A percentile compares a stretch with the other conserved stretches of the same genome.
Evolutionary conservation across 83 land plant species (phyloP).

Genomic region (Thuja plicata): DNA sequence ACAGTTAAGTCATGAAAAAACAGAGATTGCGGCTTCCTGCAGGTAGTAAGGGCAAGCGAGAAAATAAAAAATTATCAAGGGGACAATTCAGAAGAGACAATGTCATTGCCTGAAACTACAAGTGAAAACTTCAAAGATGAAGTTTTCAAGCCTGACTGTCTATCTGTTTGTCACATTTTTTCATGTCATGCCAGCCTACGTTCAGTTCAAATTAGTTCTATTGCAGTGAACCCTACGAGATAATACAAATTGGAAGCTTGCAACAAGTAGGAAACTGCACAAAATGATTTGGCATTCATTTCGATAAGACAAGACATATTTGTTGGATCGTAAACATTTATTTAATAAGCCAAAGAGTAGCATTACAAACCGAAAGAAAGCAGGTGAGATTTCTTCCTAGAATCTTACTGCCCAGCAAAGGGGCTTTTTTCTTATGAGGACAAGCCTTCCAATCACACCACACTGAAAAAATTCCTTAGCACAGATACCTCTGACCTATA

Average conservation of each 20-base stretch:
- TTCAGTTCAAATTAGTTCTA: conserved; percentile 13
- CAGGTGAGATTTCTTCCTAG: too few relatives aligned
- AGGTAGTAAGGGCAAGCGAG: conserved; percentile 28
- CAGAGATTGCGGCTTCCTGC: conserved; percentile 28
- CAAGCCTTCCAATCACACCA: too few relatives aligned
- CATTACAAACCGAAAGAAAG: too few relatives aligned
- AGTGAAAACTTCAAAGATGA: conserved; percentile 26
- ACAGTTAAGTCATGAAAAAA: conserved; percentile 62
- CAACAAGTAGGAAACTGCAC: not conserved
- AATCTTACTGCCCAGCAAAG: too few relatives aligned
- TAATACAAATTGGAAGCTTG: not conserved
- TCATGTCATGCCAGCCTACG: conserved; percentile 77
- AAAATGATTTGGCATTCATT: not conserved
- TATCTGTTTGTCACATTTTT: conserved; percentile 83
- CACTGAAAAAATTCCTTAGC: too few relatives aligned
- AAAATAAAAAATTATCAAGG: not conserved
- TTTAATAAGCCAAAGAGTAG: not conserved
- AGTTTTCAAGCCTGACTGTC: conserved; percentile 59
- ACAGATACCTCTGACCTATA: too few relatives aligned
- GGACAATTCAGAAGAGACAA: not conserved
- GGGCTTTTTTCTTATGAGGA: too few relatives aligned
- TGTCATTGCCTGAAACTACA: not conserved
- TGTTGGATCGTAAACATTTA: not conserved
- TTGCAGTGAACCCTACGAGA: not conserved
- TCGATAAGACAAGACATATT: not conserved